Base-by-base conservation (phyloP, 2,329 filamentous ascomycete genomes). In the Proliferodiscus dingleyae region DNA sequence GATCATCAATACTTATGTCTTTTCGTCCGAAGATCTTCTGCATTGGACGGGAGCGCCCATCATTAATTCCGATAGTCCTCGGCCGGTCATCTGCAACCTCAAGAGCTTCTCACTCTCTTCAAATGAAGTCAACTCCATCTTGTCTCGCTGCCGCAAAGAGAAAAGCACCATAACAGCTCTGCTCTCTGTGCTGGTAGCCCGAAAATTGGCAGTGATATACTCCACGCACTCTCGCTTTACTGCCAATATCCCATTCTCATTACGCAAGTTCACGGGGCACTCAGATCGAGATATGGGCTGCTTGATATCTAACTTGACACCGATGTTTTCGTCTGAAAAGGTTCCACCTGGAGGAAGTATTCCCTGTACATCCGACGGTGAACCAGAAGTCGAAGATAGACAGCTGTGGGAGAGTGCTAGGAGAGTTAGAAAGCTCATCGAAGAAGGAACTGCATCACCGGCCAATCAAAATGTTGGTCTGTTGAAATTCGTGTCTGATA, bases 381-480 rank as follows among this genome's bases (percentile, higher is more conserved):
- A 39, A 28, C 18, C 11, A 13, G 30, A 23, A 5, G 19, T 37
- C 9, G 29, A 49, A 6, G 47, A 55, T 30, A 18, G 38, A 13
- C 1, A 8, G 3, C 24, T 57, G 15, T 57, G 54, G 50, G 26
- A 51, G 2, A 38, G 36, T 15, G 49, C 52, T 2, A 30, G 51
- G 10, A 19, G 33, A 19, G 41, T 15, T n/a, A 51, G 44, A 15
- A 29, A 39, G 2, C 34, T 67, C 2, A 68, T 73, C 0, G 54
- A 51, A 9, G 54, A 50, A 6, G 51, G 72, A 18, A 57, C 70
- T 64, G 37, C 49, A 1, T 53, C 76, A 0, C 67, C 72, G 0
- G 57, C 51, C 1, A 66, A 78, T 53, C 73, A 77, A 47, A 50
- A 66, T 8, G 54, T 65, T 2, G 68, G 67, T 4, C 53, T 78